Conservation (phyloP, 2,329 filamentous ascomycete genomes). For the Aspergillus sp. region DNA sequence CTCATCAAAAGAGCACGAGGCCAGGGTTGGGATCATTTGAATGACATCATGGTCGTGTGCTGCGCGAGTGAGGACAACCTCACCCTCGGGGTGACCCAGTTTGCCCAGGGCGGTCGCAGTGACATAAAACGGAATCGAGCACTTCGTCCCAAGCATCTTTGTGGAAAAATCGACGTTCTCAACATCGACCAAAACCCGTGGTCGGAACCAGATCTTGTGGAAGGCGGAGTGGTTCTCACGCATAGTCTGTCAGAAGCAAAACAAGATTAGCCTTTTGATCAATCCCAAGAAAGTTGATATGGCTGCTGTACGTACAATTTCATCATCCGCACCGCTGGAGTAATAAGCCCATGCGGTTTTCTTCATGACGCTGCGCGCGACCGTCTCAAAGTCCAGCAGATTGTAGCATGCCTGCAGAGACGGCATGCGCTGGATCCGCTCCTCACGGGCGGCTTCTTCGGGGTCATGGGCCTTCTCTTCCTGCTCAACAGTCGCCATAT, state of each 20-base stretch:
- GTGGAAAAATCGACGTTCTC: constrained; percentile 82
- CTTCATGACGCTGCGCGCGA: constrained; percentile 89
- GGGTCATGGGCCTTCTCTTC: constrained; percentile 68
- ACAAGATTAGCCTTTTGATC: background rate
- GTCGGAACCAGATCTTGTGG: constrained; percentile 97
- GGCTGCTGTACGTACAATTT: constrained; percentile 60
- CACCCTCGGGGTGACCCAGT: constrained; percentile 88
- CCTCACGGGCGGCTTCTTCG: constrained; percentile 71
- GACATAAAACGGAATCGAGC: constrained; percentile 88
- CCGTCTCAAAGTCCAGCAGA: constrained; percentile 91
- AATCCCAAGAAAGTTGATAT: background rate
- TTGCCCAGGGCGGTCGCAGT: constrained; percentile 95
- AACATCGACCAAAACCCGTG: constrained; percentile 84
- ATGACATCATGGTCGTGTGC: constrained; percentile 84
- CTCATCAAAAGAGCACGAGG: constrained; percentile 96
- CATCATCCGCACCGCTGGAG: constrained; percentile 86
- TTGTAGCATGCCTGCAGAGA: constrained; percentile 87
- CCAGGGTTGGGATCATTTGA: constrained; percentile 98
- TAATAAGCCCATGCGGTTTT: constrained; percentile 98
- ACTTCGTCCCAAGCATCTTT: constrained; percentile 88
- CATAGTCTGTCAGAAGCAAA: constrained; percentile 63
- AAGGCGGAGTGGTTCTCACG: constrained; percentile 94
- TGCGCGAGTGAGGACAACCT: constrained; percentile 84
- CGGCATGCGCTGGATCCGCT: constrained; percentile 74
- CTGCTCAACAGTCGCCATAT: constrained; percentile 75